Base-by-base conservation (phyloP, 2,329 filamentous ascomycete genomes). In the Monilinia vaccinii-corymbosi region DNA sequence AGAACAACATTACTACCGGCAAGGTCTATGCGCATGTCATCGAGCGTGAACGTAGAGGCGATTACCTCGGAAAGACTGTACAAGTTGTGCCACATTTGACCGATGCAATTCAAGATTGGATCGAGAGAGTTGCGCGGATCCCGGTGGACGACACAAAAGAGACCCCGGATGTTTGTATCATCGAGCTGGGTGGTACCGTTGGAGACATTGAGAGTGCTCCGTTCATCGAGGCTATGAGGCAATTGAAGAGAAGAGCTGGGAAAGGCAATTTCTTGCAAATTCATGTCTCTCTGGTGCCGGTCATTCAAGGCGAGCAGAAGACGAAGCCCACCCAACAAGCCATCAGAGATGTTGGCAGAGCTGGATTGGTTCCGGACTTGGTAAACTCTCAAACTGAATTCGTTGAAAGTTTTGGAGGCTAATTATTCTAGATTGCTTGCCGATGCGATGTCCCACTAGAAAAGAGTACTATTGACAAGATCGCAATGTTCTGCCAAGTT, bases 1-100 rank as follows among this genome's bases (percentile, higher is more conserved):
- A 96, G 68, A 91, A 93, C 78, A 97, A 97, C 75, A 96, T 99
- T 75, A 99, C 94, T 4, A 96, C 93, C 7, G 94, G 94, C 71
- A 97, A 97, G 78, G 91, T 97, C 67, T 97, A 97, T 76, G 81
- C 90, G 71, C 84, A 88, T 69, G 92, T 97, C 58, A 91, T 96
- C 69, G 84, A 91, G 70, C 84, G 83, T 62, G 81, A 84, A 71
- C 76, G 81, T 31, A 74, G 75, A 45, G 82, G 82, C 49, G 61
- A 65, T 38, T 97, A 96, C 70, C 82, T 97, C 14, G 93, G 93
- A 66, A 86, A 88, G 73, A 91, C 92, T 21, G 87, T 95, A 18
- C 91, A 97, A 74, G 88, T 95, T 42, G 91, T 97, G 6, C 93
- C 93, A 2, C 93, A 97, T 74, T 81, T 97, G 67, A 96, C 91